Evolutionary conservation across 352 stramenopile genomes (phyloP), one percentile per base, ranked within the genome.

Genomic region (Phytophthora nicotianae): DNA sequence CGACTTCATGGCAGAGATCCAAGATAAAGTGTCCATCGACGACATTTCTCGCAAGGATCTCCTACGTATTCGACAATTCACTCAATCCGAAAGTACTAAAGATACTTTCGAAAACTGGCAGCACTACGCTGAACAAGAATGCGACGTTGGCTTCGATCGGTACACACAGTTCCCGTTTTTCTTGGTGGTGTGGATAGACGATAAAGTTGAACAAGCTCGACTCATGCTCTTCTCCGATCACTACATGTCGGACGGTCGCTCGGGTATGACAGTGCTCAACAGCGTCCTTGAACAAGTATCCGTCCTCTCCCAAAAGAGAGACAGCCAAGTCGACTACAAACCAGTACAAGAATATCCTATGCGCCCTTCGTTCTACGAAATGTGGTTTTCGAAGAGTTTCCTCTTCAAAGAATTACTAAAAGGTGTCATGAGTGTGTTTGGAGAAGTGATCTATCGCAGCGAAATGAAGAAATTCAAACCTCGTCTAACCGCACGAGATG

Each of bases 161-260:
- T 74, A 67, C 51, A 45, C 48, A 9, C 38, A 81, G 45, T 70
- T 81, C 16, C 64, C 67, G 0, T 83, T 75, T 49, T 58, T 56
- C 13, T 6, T 79, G 14, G 57, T 61, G 11, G 53, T 76, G 7
- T 80, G 70, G 72, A 33, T 70, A 0, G 50, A 81, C 21, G 23
- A 43, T n/a, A 1, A 16, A 50, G 4, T 9, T 48, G 1, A 40
- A 68, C 4, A 42, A 11, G 62, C 61, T 11, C 70, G 74, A 1
- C 27, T 86, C 21, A 63, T 81, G 40, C 53, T 86, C 29, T 75
- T 81, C 61, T 74, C 68, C 17, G 73, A 86, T 42, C 73, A 86
- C 48, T 77, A 69, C 53, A 63, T 74, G 49, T 72, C 65, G 2
- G 74, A 83, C 49, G 72, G 68, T 6, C 65, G 33, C 19, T 81